Evolutionary conservation across 2,329 filamentous ascomycete genomes (phyloP), one percentile per base, ranked within the genome.

Genomic region (Emydomyces testavorans): DNA sequence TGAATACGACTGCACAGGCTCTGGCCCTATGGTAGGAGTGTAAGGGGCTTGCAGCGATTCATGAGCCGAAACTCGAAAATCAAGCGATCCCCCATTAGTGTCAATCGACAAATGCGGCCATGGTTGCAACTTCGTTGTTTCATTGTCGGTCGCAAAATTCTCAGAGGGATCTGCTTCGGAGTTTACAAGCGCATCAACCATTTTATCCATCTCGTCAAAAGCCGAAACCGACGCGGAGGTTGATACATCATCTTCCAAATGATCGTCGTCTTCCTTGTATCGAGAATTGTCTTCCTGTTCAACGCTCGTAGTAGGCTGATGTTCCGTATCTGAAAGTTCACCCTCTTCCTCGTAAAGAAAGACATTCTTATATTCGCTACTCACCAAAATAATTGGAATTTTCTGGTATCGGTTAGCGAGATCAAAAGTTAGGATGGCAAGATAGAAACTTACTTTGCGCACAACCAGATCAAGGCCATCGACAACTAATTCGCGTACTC

Each of bases 401-500:
- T 67, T 65, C 54, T 68, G 52, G 60, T 49, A 52, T 21, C 59
- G 47, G 55, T 42, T 42, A 48, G 38, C 58, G 55, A 28, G 49
- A 45, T 42, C 10, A 28, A 18, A 39, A 8, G 15, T 18, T 21
- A 31, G 51, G 56, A 20, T 50, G 50, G 13, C 40, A 50, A 16
- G 55, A 53, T 20, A 10, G 52, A 52, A 26, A 38, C 26, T 55
- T 55, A 70, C 65, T 43, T 68, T 64, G 53, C 72, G 69, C 47
- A 73, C 66, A n/a, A 75, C 74, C 23, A 83, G 62, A 46, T 74
- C 65, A 31, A 82, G 65, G 2, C 77, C 80, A 60, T 80, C 78
- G 40, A 77, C 71, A 6, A 83, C 65, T 26, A 84, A 70, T 51
- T 80, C 78, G 47, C 75, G 73, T 46, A 83, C 72, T 34, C 81